Conservation (phyloP, 306 rosid genomes). For the Sicyos baderoa region DNA sequence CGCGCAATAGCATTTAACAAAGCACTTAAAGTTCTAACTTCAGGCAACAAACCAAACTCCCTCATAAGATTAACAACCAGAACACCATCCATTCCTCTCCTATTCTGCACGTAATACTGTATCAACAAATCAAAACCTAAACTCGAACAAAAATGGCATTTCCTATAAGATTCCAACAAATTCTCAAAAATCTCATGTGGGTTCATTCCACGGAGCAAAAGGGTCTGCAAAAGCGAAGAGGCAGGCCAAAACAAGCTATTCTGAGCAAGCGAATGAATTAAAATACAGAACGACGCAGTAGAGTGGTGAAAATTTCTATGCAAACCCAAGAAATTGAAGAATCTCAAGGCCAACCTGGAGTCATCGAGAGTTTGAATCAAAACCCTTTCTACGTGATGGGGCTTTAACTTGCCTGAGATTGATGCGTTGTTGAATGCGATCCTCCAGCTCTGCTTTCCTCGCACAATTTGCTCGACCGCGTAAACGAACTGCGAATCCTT, state of each 20-base stretch:
- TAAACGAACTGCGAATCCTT: slow-evolving; percentile 45
- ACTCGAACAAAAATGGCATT: slow-evolving; percentile 37
- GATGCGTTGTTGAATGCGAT: slow-evolving; percentile 43
- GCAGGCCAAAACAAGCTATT: slow-evolving; percentile 65
- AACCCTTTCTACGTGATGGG: slow-evolving; percentile 61
- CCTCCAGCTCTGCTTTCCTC: slow-evolving; percentile 73
- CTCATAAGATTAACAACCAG: slow-evolving; percentile 50
- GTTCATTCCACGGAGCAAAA: slow-evolving; percentile 49
- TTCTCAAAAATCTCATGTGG: slow-evolving; percentile 41
- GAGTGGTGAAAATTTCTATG: slow-evolving; percentile 68
- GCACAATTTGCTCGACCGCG: slow-evolving; percentile 43
- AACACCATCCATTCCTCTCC: slow-evolving; percentile 46
- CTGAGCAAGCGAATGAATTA: slow-evolving; percentile 61
- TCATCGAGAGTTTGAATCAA: slow-evolving; percentile 45
- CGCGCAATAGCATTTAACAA: slow-evolving; percentile 61
- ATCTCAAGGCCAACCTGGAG: slow-evolving; percentile 69
- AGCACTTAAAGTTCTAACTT: slow-evolving; percentile 74
- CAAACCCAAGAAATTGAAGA: slow-evolving; percentile 84
- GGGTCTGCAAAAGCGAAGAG: slow-evolving; percentile 65
- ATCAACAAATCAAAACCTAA: slow-evolving; percentile 74
- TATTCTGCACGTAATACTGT: slow-evolving; percentile 46
- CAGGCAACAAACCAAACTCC: slow-evolving; percentile 44
- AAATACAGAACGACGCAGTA: slow-evolving; percentile 55
- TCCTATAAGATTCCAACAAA: slow-evolving; percentile 35
- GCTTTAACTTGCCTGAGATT: slow-evolving; percentile 41